Evolutionary conservation across 1,284 basidiomycete genomes (phyloP).

Genomic region (Fereydounia khargensis): DNA sequence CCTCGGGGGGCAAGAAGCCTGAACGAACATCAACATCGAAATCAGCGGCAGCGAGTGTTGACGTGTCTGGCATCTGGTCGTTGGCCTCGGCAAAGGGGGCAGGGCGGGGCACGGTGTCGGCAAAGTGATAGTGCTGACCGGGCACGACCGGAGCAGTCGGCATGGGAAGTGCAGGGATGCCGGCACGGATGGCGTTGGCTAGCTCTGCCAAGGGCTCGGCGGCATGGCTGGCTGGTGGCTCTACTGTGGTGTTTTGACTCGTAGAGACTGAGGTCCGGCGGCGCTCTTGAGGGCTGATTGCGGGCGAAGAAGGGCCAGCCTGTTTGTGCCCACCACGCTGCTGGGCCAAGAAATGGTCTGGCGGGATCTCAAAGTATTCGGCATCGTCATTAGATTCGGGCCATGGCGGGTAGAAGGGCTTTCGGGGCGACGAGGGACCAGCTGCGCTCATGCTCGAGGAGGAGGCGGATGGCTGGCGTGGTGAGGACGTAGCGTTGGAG

Average conservation of each 20-base stretch:
- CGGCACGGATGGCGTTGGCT: constrained; percentile 17
- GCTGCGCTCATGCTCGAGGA: constrained; percentile 1
- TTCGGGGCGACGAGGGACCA: constrained; percentile 12
- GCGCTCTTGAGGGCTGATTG: neutral
- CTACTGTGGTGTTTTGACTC: constrained; percentile 2
- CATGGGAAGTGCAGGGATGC: constrained; percentile 14
- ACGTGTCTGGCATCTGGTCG: constrained; percentile 65
- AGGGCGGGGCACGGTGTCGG: constrained; percentile 23
- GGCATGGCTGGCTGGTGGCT: constrained; percentile 1
- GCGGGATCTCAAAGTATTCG: constrained; percentile 40
- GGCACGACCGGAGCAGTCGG: constrained; percentile 4
- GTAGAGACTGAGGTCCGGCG: constrained; percentile 3
- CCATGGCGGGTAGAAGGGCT: constrained; percentile 29
- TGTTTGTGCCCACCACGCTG: constrained; percentile 25
- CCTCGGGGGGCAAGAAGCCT: constrained; percentile 84
- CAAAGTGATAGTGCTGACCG: constrained; percentile 6
- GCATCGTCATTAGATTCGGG: constrained; percentile 28
- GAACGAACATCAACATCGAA: constrained; percentile 89
- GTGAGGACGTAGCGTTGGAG: neutral
- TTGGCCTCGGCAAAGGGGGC: constrained; percentile 25
- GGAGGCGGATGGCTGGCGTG: neutral
- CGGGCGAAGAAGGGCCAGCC: neutral
- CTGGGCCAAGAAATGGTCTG: constrained; percentile 45
- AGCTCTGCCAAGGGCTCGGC: constrained; percentile 25
- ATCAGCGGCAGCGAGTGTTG: constrained; percentile 85